Evolutionary conservation across 2,329 filamentous ascomycete genomes (phyloP).

Genomic region (Acrocalymma vagum): DNA sequence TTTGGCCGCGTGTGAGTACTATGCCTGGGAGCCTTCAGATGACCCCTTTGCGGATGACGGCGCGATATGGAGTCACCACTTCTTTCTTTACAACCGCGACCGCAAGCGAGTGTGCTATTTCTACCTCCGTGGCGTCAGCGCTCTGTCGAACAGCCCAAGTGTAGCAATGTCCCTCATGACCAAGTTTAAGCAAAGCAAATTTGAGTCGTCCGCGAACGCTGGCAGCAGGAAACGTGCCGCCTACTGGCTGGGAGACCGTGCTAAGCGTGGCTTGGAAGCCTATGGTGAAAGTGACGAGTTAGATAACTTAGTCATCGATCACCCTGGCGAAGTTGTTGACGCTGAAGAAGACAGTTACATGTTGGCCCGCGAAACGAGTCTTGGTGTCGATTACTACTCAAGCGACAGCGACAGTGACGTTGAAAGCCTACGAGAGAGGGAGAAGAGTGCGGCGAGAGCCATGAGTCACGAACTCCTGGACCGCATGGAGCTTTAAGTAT

Average conservation of each 20-base stretch:
- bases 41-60: slow-evolving; percentile 94
- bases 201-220: slow-evolving; percentile 57
- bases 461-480: slow-evolving; percentile 64
- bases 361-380: slow-evolving; percentile 38
- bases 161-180: slow-evolving; percentile 44
- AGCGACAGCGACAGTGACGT: slow-evolving; percentile 45
- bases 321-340: slow-evolving; percentile 48
- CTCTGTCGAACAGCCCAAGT: slow-evolving; percentile 71
- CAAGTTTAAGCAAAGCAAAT: slow-evolving; percentile 52
- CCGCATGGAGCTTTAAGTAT: slow-evolving; percentile 58
- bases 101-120: slow-evolving; percentile 94
- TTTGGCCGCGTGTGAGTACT: slow-evolving; percentile 86
- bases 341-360: slow-evolving; percentile 49
- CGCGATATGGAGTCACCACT: slow-evolving; percentile 93
- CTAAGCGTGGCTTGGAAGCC: slow-evolving; percentile 54
- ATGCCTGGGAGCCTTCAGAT: slow-evolving; percentile 87
- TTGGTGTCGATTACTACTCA: slow-evolving; percentile 39
- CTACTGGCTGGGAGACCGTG: slow-evolving; percentile 84
- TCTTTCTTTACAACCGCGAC: slow-evolving; percentile 96
- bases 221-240: slow-evolving; percentile 81
- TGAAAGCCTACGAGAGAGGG: slow-evolving; percentile 38
- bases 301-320: slow-evolving; percentile 48
- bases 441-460: slow-evolving; percentile 58
- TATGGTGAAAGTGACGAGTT: slow-evolving; percentile 56
- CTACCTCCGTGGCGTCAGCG: slow-evolving; percentile 87